Evolutionary conservation across 2,329 filamentous ascomycete genomes (phyloP).

Genomic region (Botrytis aclada): DNA sequence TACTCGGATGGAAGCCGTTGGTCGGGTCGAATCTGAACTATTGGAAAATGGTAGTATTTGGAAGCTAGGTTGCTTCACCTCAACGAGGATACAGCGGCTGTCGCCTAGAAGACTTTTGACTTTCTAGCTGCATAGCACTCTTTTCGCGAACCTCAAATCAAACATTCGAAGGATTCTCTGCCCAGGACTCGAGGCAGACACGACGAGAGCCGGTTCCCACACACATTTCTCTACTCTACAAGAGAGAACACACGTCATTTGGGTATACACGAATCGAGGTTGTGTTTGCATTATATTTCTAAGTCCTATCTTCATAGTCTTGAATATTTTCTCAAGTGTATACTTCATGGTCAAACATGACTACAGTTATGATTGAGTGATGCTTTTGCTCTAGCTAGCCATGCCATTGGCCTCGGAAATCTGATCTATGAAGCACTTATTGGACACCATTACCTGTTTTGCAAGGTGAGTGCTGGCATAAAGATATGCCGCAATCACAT

Average conservation of each 20-base stretch:
- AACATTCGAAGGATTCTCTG: neutral
- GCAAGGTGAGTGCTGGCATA: neutral
- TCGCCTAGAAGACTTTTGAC: neutral
- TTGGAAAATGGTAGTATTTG: neutral
- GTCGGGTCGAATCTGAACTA: neutral
- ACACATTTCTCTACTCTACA: neutral
- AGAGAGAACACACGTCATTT: neutral
- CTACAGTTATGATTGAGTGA: neutral
- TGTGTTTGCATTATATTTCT: neutral
- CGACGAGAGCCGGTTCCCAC: neutral
- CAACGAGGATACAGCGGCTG: neutral
- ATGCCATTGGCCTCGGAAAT: neutral
- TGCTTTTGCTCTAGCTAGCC: neutral
- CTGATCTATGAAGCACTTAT: neutral
- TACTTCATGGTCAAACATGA: neutral
- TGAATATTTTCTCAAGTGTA: neutral
- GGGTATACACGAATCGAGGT: neutral
- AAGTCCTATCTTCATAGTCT: neutral
- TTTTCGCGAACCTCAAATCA: neutral
- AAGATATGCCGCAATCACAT: neutral
- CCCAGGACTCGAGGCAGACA: neutral
- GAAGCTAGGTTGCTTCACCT: neutral
- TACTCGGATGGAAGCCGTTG: neutral
- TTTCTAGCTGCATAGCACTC: neutral
- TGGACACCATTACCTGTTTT: neutral